These are phyloP conservation scores for Oryza longistaminata DNA, from an alignment of 176 grass and related monocot species.

Conservation along the genomic window DNA sequence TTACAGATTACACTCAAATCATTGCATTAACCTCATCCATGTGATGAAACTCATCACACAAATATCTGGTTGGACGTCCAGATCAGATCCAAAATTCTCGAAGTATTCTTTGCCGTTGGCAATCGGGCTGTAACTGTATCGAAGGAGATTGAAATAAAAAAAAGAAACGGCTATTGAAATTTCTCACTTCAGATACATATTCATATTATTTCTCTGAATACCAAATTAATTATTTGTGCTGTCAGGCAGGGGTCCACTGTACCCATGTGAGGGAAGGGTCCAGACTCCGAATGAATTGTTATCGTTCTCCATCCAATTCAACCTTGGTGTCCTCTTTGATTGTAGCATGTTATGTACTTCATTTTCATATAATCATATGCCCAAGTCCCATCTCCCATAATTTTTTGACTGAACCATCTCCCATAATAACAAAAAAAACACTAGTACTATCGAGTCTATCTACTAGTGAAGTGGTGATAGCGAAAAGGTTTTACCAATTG, in stretches of 20 bases:
- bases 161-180: neutral
- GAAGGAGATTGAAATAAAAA: too few relatives aligned
- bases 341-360: neutral
- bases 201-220: neutral
- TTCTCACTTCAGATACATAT: constrained; percentile 8
- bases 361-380: neutral
- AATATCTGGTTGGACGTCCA: neutral
- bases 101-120: neutral
- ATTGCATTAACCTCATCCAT: neutral
- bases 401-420: too few relatives aligned
- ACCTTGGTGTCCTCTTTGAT: neutral
- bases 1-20: neutral
- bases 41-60: neutral
- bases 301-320: neutral
- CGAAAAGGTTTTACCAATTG: constrained; percentile 5
- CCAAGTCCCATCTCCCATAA: neutral
- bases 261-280: constrained; percentile 32
- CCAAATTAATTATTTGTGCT: neutral
- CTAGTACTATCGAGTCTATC: neutral
- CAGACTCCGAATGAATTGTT: neutral
- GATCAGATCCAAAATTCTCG: neutral
- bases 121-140: neutral
- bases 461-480: constrained; percentile 15
- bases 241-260: neutral
- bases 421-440: neutral